phyloP scores from a whole-genome alignment of 352 stramenopile genomes.

The Phytophthora syringae region DNA sequence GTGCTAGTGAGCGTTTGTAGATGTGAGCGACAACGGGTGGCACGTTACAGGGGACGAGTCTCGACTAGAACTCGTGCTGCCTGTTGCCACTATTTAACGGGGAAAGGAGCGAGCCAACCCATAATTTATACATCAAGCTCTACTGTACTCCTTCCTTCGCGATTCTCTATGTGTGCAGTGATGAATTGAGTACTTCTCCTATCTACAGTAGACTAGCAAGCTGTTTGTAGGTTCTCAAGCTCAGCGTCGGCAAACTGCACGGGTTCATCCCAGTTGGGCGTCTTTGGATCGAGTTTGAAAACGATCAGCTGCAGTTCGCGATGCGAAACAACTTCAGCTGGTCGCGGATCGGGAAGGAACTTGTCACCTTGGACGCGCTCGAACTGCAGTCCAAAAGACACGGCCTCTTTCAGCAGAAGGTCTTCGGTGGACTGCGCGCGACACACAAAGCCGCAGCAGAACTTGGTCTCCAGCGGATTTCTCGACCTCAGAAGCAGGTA shows the following conservation, averaged over 20 bases:
- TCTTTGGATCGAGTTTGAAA: slow-evolving; percentile 47
- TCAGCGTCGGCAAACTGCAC: slow-evolving; percentile 47
- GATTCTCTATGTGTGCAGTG: neutral
- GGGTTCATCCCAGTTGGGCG: slow-evolving; percentile 43
- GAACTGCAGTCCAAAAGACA: slow-evolving; percentile 49
- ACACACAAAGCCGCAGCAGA: slow-evolving; percentile 74
- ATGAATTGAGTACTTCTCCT: slow-evolving; percentile 1
- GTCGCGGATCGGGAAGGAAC: slow-evolving; percentile 52
- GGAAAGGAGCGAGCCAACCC: slow-evolving; percentile 16
- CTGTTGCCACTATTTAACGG: slow-evolving; percentile 39
- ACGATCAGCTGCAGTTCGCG: slow-evolving; percentile 56
- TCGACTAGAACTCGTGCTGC: slow-evolving; percentile 5
- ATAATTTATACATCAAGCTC: slow-evolving; percentile 43
- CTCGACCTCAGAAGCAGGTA: slow-evolving; percentile 51
- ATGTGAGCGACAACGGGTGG: slow-evolving; percentile 24
- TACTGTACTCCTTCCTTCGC: slow-evolving; percentile 10
- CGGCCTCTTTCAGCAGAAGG: slow-evolving; percentile 54
- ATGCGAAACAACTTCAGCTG: slow-evolving; percentile 47
- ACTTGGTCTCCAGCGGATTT: slow-evolving; percentile 45
- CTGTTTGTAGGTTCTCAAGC: slow-evolving; percentile 52
- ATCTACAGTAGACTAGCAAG: slow-evolving; percentile 46
- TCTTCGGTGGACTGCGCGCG: slow-evolving; percentile 60
- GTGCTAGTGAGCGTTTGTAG: slow-evolving; percentile 22
- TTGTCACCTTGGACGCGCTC: slow-evolving; percentile 37
- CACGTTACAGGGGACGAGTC: neutral